Conservation (phyloP, 495 filamentous ascomycete genomes). For the Symbiotaphrina buchneri region DNA sequence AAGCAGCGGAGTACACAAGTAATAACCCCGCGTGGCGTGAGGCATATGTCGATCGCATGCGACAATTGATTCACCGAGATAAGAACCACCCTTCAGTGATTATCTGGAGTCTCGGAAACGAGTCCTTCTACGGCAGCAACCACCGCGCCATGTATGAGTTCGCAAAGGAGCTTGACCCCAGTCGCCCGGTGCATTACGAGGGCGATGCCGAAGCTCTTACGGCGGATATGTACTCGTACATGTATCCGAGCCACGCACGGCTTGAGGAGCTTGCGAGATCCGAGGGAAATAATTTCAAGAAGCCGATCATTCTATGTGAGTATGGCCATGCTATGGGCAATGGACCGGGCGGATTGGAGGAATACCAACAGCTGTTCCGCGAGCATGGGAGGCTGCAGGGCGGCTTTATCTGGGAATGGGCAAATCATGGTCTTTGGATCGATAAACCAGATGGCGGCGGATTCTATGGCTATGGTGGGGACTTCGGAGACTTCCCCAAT, state of each 20-base stretch:
- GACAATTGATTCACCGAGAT: conserved; percentile 38
- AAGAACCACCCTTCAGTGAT: conserved; percentile 43
- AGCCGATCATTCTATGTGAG: conserved; percentile 42
- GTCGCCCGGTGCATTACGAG: conserved; percentile 42
- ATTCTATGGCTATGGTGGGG: conserved; percentile 44
- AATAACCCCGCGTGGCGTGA: conserved; percentile 39
- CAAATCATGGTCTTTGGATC: conserved; percentile 41
- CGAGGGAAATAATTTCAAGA: conserved; percentile 20
- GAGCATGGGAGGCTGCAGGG: conserved; percentile 35
- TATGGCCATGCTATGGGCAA: conserved; percentile 56
- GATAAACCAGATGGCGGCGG: conserved; percentile 22
- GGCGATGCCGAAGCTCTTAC: conserved; percentile 31
- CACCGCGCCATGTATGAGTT: conserved; percentile 39
- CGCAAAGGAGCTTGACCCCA: conserved; percentile 28
- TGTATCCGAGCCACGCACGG: conserved; percentile 34
- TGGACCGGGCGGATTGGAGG: conserved; percentile 39
- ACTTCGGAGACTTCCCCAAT: conserved; percentile 43
- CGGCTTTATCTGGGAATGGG: conserved; percentile 56
- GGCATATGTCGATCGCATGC: conserved; percentile 41
- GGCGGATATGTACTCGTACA: conserved; percentile 41
- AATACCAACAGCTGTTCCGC: conserved; percentile 38
- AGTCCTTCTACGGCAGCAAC: conserved; percentile 44
- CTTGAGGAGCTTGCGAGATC: conserved; percentile 21
- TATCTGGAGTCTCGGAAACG: conserved; percentile 51
- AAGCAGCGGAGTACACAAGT: conserved; percentile 31